A percentile compares a stretch with the other conserved stretches of the same genome.
Conservation (phyloP, 73 alveolate genomes). For the Stentor coeruleus region DNA sequence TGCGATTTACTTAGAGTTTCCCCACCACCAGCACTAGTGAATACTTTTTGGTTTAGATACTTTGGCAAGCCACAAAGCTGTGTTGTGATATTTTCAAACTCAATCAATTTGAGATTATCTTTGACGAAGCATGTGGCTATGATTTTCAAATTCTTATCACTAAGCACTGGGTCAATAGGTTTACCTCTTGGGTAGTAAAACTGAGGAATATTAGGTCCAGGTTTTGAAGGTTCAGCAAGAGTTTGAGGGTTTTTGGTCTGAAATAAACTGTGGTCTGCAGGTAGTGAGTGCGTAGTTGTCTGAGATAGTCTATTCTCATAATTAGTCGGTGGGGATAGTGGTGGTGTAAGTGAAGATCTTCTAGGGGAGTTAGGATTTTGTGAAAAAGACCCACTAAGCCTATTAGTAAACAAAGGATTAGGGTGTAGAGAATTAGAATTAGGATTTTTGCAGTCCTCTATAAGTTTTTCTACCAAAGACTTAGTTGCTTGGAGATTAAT, state of each 20-base stretch:
- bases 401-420: not conserved
- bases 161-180: conserved; percentile 57
- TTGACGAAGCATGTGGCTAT: conserved; percentile 54
- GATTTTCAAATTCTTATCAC: conserved; percentile 46
- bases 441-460: conserved; percentile 40
- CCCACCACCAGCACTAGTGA: conserved; percentile 63
- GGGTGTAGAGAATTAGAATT: not conserved
- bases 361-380: not conserved
- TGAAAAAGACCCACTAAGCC: not conserved
- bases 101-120: conserved; percentile 52
- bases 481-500: conserved; percentile 31
- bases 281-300: not conserved
- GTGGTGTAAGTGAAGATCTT: conserved; percentile 31
- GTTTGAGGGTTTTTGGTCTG: too few species aligned
- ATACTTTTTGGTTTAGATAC: conserved; percentile 57
- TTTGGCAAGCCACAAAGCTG: conserved; percentile 83
- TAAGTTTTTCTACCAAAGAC: conserved; percentile 35
- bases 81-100: conserved; percentile 61
- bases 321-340: conserved; percentile 25
- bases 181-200: conserved; percentile 79
- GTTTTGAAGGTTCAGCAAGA: too few species aligned
- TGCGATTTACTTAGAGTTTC: conserved; percentile 72
- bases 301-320: conserved; percentile 7
- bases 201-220: conserved; percentile 68
- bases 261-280: not conserved